phyloP scores from a whole-genome alignment of 2,329 filamentous ascomycete species.

The Trichoderma hamatum region DNA sequence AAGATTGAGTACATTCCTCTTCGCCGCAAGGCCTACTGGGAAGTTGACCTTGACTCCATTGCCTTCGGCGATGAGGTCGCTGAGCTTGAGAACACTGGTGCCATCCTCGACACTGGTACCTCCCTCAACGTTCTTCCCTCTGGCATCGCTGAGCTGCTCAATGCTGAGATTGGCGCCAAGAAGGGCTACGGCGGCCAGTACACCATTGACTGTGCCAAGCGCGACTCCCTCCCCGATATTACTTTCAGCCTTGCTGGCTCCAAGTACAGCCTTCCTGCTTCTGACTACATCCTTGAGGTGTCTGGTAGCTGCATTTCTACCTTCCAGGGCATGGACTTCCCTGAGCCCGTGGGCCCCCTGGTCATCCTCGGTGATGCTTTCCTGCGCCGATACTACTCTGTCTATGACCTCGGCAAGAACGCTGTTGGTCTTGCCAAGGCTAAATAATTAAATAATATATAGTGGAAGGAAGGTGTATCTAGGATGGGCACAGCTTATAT shows the following conservation, averaged over 20 bases:
- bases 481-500: not conserved
- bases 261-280: constrained; percentile 86
- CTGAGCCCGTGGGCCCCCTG: constrained; percentile 84
- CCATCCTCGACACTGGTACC: constrained; percentile 97
- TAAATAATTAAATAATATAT: constrained; percentile 51
- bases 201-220: constrained; percentile 85
- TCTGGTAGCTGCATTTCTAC: constrained; percentile 95
- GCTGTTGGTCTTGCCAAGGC: constrained; percentile 87
- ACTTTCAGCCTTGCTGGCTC: constrained; percentile 88
- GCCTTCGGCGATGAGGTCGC: constrained; percentile 83
- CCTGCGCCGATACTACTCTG: constrained; percentile 87
- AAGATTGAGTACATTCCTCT: constrained; percentile 92
- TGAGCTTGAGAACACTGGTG: constrained; percentile 90
- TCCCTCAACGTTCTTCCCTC: constrained; percentile 94
- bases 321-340: constrained; percentile 96
- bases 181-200: constrained; percentile 98
- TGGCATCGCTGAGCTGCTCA: constrained; percentile 91
- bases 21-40: constrained; percentile 99
- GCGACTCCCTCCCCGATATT: constrained; percentile 82
- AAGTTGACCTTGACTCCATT: constrained; percentile 94
- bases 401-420: constrained; percentile 91
- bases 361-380: constrained; percentile 92
- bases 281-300: constrained; percentile 95
- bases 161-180: constrained; percentile 96
- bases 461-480: not conserved